Evolutionary conservation across 805 yeast genomes (phyloP).

Genomic region (Wickerhamiella hasegawae): DNA sequence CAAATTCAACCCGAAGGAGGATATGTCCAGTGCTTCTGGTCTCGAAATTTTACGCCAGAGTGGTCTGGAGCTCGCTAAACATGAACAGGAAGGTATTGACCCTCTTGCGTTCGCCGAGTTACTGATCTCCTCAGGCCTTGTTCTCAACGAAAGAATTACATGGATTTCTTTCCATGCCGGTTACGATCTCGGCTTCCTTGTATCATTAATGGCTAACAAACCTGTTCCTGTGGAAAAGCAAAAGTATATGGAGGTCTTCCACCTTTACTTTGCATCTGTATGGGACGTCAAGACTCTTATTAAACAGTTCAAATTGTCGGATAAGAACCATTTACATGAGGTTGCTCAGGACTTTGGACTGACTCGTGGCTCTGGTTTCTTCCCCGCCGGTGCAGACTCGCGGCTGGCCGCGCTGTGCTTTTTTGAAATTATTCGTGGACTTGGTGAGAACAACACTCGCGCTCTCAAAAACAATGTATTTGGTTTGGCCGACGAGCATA

Average conservation of each 20-base stretch:
- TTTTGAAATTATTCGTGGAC: conserved; percentile 25
- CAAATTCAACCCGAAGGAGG: conserved; percentile 51
- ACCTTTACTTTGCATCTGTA: conserved; percentile 60
- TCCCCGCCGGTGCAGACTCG: conserved; percentile 31
- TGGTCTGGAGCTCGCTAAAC: conserved; percentile 66
- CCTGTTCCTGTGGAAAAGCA: conserved; percentile 66
- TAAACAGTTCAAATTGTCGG: conserved; percentile 22
- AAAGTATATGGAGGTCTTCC: conserved; percentile 58
- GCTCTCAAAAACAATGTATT: conserved; percentile 22
- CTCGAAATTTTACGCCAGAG: conserved; percentile 63
- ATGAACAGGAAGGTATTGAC: conserved; percentile 63
- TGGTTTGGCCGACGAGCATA: conserved; percentile 22
- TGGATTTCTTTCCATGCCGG: conserved; percentile 94
- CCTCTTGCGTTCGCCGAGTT: conserved; percentile 69
- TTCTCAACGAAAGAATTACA: conserved; percentile 49
- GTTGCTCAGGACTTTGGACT: conserved; percentile 29
- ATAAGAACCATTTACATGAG: conserved; percentile 22
- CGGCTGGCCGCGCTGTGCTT: conserved; percentile 27
- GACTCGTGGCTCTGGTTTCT: conserved; percentile 21
- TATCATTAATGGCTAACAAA: conserved; percentile 59
- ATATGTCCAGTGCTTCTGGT: conserved; percentile 81
- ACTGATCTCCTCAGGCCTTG: conserved; percentile 71
- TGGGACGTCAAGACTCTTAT: conserved; percentile 56
- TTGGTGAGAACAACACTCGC: conserved; percentile 19
- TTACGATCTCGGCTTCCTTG: conserved; percentile 81